A percentile compares a stretch with the other conserved stretches of the same genome.
Conservation (phyloP, 768 basidiomycete species). For the Termitomyces titanicus region DNA sequence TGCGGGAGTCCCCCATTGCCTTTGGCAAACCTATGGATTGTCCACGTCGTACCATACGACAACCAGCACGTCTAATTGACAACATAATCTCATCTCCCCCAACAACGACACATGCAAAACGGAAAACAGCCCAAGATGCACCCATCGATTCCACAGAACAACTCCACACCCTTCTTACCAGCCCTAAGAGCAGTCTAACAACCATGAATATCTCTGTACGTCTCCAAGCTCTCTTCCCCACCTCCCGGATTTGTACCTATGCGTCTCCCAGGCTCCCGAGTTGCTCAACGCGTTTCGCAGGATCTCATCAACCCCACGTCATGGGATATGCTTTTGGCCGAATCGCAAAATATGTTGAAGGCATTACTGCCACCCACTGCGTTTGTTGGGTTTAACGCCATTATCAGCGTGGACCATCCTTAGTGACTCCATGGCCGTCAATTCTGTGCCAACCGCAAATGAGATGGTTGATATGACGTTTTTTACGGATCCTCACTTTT, state of each 20-base stretch:
- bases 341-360: slow-evolving; percentile 32
- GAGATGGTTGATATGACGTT: slow-evolving; percentile 30
- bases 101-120: slow-evolving; percentile 7
- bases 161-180: slow-evolving; percentile 11
- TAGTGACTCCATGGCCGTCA: slow-evolving; percentile 19
- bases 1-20: no score
- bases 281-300: slow-evolving; percentile 31
- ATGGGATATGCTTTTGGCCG: slow-evolving; percentile 43
- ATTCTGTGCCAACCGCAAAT: slow-evolving; percentile 6
- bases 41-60: slow-evolving; percentile 15
- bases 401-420: slow-evolving; percentile 36
- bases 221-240: slow-evolving; percentile 9
- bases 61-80: slow-evolving; percentile 5
- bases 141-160: slow-evolving; percentile 5
- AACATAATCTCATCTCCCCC: neutral
- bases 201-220: slow-evolving; percentile 47
- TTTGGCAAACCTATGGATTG: no score
- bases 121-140: slow-evolving; percentile 7
- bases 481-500: slow-evolving; percentile 51
- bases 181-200: slow-evolving; percentile 8
- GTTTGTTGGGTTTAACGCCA: slow-evolving; percentile 29
- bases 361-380: slow-evolving; percentile 45
- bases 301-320: slow-evolving; percentile 43
- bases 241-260: slow-evolving; percentile 8
- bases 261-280: slow-evolving; percentile 10